Conservation (phyloP, 2,329 filamentous ascomycete genomes). For the Cordyceps fumosorosea region DNA sequence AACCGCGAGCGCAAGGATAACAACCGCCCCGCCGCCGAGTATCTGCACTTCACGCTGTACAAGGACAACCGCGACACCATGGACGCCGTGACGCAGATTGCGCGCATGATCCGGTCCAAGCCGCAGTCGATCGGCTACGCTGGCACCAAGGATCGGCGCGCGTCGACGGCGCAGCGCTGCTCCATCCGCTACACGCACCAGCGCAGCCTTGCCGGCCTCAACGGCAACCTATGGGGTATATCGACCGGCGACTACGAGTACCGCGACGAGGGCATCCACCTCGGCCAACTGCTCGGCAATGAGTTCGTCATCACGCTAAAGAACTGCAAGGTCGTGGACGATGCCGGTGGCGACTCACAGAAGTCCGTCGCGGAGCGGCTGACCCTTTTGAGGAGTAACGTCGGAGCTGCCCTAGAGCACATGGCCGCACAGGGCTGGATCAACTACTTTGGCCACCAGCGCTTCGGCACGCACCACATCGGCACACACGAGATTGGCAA, state of each 20-base stretch:
- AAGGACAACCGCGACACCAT: constrained; percentile 98
- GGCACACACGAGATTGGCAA: constrained; percentile 81
- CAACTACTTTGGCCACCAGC: constrained; percentile 97
- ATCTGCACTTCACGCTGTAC: constrained; percentile 85
- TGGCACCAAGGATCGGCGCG: constrained; percentile 85
- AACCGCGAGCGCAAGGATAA: constrained; percentile 22
- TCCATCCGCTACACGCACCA: constrained; percentile 50
- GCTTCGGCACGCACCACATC: constrained; percentile 82
- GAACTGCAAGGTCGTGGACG: constrained; percentile 61
- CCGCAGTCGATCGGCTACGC: constrained; percentile 67
- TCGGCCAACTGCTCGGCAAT: constrained; percentile 83
- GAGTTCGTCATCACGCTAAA: constrained; percentile 90
- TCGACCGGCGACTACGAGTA: constrained; percentile 78
- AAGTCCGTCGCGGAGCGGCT: constrained; percentile 24
- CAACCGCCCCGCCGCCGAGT: constrained; percentile 51
- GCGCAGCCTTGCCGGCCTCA: constrained; percentile 59
- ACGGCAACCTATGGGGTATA: constrained; percentile 55
- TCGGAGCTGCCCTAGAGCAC: constrained; percentile 55
- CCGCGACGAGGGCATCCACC: constrained; percentile 60
- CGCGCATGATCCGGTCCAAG: constrained; percentile 67
- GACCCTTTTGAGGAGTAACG: constrained; percentile 29
- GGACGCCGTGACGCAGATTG: constrained; percentile 75
- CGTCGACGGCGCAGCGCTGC: constrained; percentile 77
- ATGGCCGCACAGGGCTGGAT: constrained; percentile 76
- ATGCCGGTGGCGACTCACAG: constrained; percentile 19